phyloP scores from a whole-genome alignment of 257 asterid species.

The Perilla frutescens region DNA sequence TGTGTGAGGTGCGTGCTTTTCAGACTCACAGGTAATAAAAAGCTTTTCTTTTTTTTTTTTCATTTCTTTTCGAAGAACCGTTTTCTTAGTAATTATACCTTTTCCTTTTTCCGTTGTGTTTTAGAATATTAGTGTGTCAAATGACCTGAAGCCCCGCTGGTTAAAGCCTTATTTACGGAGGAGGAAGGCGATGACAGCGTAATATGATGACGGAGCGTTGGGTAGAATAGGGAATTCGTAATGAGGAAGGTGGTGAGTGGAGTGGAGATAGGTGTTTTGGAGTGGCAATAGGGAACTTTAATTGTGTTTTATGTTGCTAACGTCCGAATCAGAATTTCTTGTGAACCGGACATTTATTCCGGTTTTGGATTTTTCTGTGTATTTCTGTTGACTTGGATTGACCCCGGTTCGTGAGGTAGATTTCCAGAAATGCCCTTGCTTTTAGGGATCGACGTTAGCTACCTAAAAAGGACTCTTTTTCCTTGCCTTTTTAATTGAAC shows the following conservation, averaged over 20 bases:
- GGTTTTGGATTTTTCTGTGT: slow-evolving; percentile 30
- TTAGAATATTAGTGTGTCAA: background rate
- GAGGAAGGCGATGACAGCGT: background rate
- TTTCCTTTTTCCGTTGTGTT: background rate
- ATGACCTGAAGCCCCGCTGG: slow-evolving; percentile 19
- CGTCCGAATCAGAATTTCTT: slow-evolving; percentile 28
- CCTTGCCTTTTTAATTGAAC: background rate
- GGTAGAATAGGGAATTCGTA: background rate
- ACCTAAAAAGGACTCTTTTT: background rate
- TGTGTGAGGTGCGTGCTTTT: slow-evolving; percentile 50
- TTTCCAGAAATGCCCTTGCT: slow-evolving; percentile 36
- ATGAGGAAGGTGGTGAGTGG: slow-evolving; percentile 2
- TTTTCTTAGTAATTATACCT: slow-evolving; percentile 32
- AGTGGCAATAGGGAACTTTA: slow-evolving; percentile 35
- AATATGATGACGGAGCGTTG: background rate
- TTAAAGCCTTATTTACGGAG: background rate
- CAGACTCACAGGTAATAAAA: slow-evolving; percentile 40
- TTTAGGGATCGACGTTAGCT: background rate
- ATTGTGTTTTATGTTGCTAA: slow-evolving; percentile 18
- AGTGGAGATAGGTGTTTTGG: slow-evolving; percentile 37
- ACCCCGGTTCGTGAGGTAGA: slow-evolving; percentile 29
- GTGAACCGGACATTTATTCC: slow-evolving; percentile 44
- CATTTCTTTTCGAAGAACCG: slow-evolving; percentile 25
- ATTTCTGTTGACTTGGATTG: slow-evolving; percentile 31
- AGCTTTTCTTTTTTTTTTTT: slow-evolving; percentile 7